Conservation (phyloP, 352 stramenopile species). For the Globisporangium nunn region DNA sequence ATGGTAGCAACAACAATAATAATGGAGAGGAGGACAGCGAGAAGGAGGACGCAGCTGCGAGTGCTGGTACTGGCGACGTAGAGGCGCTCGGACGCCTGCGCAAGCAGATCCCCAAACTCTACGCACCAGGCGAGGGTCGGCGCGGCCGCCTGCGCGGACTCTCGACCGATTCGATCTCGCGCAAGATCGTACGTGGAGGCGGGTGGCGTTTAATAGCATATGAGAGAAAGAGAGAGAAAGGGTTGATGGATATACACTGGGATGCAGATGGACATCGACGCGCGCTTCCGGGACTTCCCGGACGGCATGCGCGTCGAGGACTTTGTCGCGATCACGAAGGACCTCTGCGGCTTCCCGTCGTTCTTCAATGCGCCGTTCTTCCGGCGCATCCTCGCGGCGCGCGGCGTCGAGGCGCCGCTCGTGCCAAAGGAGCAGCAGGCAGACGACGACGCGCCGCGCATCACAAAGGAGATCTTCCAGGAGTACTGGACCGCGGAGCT, state of each 20-base stretch:
- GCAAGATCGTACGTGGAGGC: conserved; percentile 34
- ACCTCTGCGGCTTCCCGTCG: conserved; percentile 96
- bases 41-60: background rate
- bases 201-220: conserved; percentile 1
- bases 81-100: conserved; percentile 6
- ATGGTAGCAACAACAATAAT: conserved; percentile 7
- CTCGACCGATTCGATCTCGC: conserved; percentile 53
- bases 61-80: background rate
- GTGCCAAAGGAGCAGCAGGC: conserved; percentile 11
- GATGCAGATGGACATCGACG: conserved; percentile 54
- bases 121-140: conserved; percentile 53
- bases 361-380: conserved; percentile 98
- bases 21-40: background rate
- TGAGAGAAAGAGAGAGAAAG: background rate
- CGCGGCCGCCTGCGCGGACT: conserved; percentile 51
- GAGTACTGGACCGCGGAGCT: conserved; percentile 94
- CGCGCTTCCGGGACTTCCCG: conserved; percentile 66
- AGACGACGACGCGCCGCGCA: conserved; percentile 29
- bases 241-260: background rate
- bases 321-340: conserved; percentile 95
- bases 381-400: conserved; percentile 70
- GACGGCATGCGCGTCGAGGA: conserved; percentile 84
- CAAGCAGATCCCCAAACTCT: conserved; percentile 63
- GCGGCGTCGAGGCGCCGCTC: conserved; percentile 6
- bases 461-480: conserved; percentile 88